phyloP scores from a whole-genome alignment of 768 basidiomycete species.

The Suillus variegatus region DNA sequence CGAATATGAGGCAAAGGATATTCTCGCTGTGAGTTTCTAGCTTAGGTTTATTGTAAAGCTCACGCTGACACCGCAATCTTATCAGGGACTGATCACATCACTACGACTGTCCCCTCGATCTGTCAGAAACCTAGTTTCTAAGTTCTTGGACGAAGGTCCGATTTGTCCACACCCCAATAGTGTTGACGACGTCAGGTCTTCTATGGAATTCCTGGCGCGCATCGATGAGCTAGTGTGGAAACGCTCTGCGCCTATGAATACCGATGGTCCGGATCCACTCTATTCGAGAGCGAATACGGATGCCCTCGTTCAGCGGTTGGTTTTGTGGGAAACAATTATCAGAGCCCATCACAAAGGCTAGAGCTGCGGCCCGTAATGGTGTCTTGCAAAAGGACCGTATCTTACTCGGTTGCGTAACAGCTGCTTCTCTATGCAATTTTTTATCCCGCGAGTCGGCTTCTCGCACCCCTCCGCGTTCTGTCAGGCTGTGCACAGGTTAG shows the following conservation, averaged over 20 bases:
- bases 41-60: background rate
- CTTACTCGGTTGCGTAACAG: no score
- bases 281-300: slow-evolving; percentile 28
- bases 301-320: slow-evolving; percentile 26
- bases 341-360: slow-evolving; percentile 15
- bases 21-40: slow-evolving; percentile 21
- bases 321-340: slow-evolving; percentile 30
- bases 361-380: background rate
- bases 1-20: slow-evolving; percentile 23
- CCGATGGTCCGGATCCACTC: slow-evolving; percentile 10
- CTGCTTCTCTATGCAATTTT: background rate
- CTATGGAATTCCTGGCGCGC: slow-evolving; percentile 25
- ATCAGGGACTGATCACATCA: background rate
- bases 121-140: background rate
- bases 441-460: background rate
- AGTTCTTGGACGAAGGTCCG: background rate
- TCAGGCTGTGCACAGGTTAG: background rate
- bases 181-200: slow-evolving; percentile 21
- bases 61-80: background rate
- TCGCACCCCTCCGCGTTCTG: background rate
- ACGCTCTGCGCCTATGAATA: slow-evolving; percentile 15
- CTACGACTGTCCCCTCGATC: background rate
- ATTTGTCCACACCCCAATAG: background rate
- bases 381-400: background rate
- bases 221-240: slow-evolving; percentile 33